Base-by-base conservation (phyloP, 73 alveolate genomes). In the Diophrys sp. region DNA sequence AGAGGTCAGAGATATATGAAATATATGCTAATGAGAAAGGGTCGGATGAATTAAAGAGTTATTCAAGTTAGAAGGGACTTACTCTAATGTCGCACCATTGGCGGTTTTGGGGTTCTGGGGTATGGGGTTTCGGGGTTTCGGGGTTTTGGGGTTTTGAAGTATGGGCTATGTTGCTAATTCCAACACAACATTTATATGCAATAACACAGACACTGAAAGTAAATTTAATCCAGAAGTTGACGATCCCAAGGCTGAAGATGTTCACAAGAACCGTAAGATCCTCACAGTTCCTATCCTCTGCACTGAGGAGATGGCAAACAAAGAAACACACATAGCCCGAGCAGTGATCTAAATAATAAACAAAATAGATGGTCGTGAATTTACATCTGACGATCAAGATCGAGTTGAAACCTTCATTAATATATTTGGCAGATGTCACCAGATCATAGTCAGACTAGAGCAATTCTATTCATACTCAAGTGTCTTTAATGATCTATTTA, bases 141-240 rank as follows among this genome's bases (percentile, higher is more conserved):
- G n/a, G n/a, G n/a, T n/a, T n/a, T n/a, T n/a, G n/a, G n/a, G n/a
- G n/a, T n/a, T n/a, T n/a, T n/a, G n/a, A n/a, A n/a, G n/a, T n/a
- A 5, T 25, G 2, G 75, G 75, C 18, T 68, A 68, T 68, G 75
- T 68, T 44, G 75, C 75, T 5, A 68, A 68, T 28, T 26, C 27
- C 24, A 25, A 55, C 55, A 23, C 23, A n/a, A 2, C 18, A 2
- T n/a, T 68, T 25, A 23, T 23, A 28, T 11, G 27, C 2, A 25
- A 25, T 14, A 68, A 68, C 29, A 55, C 75, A 25, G 75, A 68
- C 23, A n/a, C 25, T 68, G 75, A 68, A n/a, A 26, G 18, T 28
- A 68, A 31, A 28, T 68, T 26, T 28, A 68, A 68, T 31, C 26
- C 26, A 2, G 75, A 68, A 28, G 31, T 68, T 2, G 75, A 68